Conservation (phyloP, 306 rosid genomes). For the Nissolia schottii region DNA sequence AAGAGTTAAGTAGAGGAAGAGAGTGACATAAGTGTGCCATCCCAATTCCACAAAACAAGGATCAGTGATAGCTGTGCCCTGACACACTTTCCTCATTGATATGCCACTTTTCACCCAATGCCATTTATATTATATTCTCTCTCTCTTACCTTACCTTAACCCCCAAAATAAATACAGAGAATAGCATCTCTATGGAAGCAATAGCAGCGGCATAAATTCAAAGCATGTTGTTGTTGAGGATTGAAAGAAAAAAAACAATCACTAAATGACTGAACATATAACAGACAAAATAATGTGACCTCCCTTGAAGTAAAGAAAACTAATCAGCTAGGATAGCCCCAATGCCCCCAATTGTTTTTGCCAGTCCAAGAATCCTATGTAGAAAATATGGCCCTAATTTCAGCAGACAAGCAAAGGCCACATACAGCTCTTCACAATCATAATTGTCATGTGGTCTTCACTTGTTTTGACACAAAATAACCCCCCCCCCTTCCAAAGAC, state of each 20-base stretch:
- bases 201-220: constrained; percentile 3
- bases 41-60: constrained; percentile 19
- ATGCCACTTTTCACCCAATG: constrained; percentile 13
- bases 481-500: not conserved
- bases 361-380: constrained; percentile 46
- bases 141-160: too few relatives aligned
- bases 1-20: not conserved
- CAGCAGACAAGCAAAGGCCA: not conserved
- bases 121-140: not conserved
- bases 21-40: constrained; percentile 1
- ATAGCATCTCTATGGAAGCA: constrained; percentile 21
- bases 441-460: constrained; percentile 12
- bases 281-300: constrained; percentile 35
- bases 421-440: constrained; percentile 10
- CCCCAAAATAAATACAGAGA: not conserved
- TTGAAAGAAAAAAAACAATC: constrained; percentile 40
- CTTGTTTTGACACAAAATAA: not conserved
- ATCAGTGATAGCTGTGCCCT: constrained; percentile 28
- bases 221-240: constrained; percentile 14
- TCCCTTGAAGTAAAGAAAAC: constrained; percentile 30
- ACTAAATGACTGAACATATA: constrained; percentile 23
- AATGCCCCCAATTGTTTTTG: constrained; percentile 8
- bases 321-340: too few relatives aligned
- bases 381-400: constrained; percentile 16
- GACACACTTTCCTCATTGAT: constrained; percentile 33